Conservation (phyloP, 31 red algal genomes). For the Porphyra umbilicalis region DNA sequence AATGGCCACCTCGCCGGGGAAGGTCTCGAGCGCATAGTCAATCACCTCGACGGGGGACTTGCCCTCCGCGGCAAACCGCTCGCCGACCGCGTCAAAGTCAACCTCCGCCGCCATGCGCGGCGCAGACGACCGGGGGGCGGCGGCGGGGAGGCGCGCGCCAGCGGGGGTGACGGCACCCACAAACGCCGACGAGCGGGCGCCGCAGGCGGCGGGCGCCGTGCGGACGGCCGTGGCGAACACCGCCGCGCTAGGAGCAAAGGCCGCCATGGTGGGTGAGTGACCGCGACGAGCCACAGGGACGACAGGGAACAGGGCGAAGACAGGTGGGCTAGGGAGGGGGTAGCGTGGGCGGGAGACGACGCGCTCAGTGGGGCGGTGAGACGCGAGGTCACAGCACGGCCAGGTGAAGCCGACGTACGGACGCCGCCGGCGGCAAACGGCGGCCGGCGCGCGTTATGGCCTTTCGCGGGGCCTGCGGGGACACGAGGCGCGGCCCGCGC, state of each 20-base stretch:
- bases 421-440: background rate
- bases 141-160: background rate
- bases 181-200: background rate
- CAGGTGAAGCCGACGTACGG: background rate
- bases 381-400: background rate
- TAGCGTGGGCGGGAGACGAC: background rate
- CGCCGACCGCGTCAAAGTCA: constrained; percentile 34
- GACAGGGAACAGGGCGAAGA: background rate
- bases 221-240: background rate
- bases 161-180: background rate
- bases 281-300: background rate
- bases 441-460: background rate
- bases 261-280: background rate
- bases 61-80: constrained; percentile 11
- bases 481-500: no score
- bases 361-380: no score
- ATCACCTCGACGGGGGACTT: constrained; percentile 67
- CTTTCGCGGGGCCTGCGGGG: no score
- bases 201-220: background rate
- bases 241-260: background rate
- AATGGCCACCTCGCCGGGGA: constrained; percentile 69
- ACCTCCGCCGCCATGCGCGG: background rate
- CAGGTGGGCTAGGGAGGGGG: background rate
- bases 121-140: background rate
- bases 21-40: constrained; percentile 60